Conservation (phyloP, 73 alveolate genomes). For the Paramecium sonneborni region DNA sequence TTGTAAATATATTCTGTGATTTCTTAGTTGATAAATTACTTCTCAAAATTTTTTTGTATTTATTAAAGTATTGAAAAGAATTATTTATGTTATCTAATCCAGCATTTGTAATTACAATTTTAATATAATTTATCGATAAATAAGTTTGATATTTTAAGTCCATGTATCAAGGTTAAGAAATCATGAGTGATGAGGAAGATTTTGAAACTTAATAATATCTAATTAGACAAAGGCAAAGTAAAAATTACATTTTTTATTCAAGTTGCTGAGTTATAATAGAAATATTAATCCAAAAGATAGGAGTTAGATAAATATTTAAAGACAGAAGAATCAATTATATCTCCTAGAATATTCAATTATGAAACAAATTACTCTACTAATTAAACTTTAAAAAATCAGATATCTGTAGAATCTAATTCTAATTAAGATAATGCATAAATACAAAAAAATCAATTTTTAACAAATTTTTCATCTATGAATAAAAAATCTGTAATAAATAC, state of each 20-base stretch:
- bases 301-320: constrained; percentile 7
- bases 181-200: constrained; percentile 19
- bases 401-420: not conserved
- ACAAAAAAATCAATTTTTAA: not conserved
- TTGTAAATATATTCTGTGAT: too few relatives aligned
- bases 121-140: not conserved
- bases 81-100: too few relatives aligned
- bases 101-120: not conserved
- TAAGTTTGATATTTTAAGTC: not conserved
- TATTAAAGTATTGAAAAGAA: too few relatives aligned
- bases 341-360: not conserved
- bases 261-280: not conserved
- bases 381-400: not conserved
- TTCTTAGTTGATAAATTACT: too few relatives aligned
- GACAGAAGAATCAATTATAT: not conserved
- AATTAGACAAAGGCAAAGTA: not conserved
- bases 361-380: not conserved
- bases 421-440: not conserved
- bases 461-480: not conserved
- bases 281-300: not conserved
- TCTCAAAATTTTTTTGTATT: too few relatives aligned
- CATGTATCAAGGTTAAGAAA: not conserved
- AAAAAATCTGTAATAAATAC: not conserved
- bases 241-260: not conserved
- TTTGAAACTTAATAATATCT: constrained; percentile 17